Percentiles rank a stretch among this genome's conserved stretches.
Conservation (phyloP, 257 asterid genomes). For the Agastache rugosa region DNA sequence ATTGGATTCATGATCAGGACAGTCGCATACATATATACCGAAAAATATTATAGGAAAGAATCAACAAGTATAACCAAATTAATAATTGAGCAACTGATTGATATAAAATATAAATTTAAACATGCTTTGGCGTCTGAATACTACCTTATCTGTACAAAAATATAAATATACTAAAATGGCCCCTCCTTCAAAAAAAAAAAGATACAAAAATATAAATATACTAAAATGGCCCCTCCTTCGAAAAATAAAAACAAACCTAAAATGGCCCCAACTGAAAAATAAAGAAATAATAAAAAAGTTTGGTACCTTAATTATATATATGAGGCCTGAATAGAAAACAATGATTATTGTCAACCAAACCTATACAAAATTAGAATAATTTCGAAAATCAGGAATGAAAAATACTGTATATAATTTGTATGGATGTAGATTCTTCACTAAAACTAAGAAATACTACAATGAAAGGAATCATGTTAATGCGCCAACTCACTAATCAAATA, state of each 20-base stretch:
- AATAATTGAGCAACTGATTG: background rate
- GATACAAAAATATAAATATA: background rate
- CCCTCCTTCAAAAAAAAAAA: background rate
- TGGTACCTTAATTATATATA: background rate
- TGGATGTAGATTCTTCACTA: conserved; percentile 20
- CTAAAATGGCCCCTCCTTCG: background rate
- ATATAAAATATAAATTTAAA: background rate
- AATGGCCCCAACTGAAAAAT: background rate
- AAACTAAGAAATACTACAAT: conserved; percentile 25
- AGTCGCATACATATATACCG: too few species aligned
- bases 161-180: background rate
- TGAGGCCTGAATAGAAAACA: background rate
- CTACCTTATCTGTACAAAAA: background rate
- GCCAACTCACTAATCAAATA: conserved; percentile 46
- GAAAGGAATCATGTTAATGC: conserved; percentile 39
- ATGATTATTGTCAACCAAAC: background rate
- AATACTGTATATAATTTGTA: too few species aligned
- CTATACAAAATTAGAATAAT: background rate
- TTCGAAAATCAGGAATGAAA: background rate
- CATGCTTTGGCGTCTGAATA: background rate
- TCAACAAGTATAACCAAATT: background rate
- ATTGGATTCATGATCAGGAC: too few species aligned
- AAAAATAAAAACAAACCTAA: background rate
- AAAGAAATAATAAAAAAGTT: background rate
- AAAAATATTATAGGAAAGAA: too few species aligned